Percentiles rank a stretch among this genome's conserved stretches.
Conservation (phyloP, 306 rosid species). For the Gastrolobium bilobum region DNA sequence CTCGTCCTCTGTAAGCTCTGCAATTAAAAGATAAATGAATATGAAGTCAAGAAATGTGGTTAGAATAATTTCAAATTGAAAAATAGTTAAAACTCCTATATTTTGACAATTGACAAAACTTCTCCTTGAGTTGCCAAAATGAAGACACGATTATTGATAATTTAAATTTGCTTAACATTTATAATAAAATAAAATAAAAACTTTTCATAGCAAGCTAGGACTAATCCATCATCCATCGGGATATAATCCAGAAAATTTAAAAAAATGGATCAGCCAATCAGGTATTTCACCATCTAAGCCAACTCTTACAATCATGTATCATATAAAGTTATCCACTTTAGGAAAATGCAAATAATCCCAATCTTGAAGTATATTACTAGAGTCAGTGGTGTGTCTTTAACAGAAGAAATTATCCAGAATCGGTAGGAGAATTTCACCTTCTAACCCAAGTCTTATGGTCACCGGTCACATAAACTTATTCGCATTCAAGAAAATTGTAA, state of each 20-base stretch:
- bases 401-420: neutral
- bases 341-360: conserved; percentile 11
- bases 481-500: neutral
- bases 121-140: neutral
- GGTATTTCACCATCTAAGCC: conserved; percentile 5
- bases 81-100: conserved; percentile 4
- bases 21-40: conserved; percentile 33
- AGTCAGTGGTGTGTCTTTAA: neutral
- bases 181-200: too few species aligned
- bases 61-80: neutral
- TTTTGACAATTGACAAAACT: neutral
- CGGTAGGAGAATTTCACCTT: conserved; percentile 5
- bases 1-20: conserved; percentile 69
- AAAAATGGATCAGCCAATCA: neutral
- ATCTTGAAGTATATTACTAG: neutral
- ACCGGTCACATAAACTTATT: conserved; percentile 1
- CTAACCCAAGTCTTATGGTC: conserved; percentile 33
- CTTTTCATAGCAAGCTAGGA: neutral
- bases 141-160: neutral
- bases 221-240: neutral
- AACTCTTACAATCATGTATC: neutral
- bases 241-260: neutral
- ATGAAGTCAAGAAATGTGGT: conserved; percentile 35
- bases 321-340: neutral
- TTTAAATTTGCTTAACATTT: neutral